Base-by-base conservation (phyloP, 352 stramenopile species). In the Globisporangium paroecandrum region DNA sequence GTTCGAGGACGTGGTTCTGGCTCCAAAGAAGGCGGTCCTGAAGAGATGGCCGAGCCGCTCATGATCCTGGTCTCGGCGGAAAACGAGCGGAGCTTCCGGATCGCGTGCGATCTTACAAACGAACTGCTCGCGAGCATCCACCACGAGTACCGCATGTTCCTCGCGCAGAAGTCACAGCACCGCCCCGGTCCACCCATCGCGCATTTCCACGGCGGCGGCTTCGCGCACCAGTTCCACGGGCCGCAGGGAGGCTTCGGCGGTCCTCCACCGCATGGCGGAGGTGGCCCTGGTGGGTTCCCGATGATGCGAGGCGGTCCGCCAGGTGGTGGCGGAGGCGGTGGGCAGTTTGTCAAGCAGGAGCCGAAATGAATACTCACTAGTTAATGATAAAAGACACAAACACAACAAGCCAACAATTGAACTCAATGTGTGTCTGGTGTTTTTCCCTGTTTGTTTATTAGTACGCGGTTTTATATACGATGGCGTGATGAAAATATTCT, bases 31-130 rank as follows among this genome's bases (percentile, higher is more conserved):
- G 78, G 79, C 64, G 78, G 74, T 0, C 71, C 75, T 0, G 87
- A 95, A 73, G 87, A 95, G 53, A 70, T 72, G 9, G 84, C 86
- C 58, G 89, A 96, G 65, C 89, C 89, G 24, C 70, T 96, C 7
- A 90, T 92, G 81, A 77, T 96, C 29, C 71, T 95, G 20, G 83
- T 96, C 6, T 94, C 89, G 29, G 87, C 89, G 0, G 89, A 95
- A 57, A 96, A 91, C 54, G 89, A 96, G 25, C 87, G 82, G 46
- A 94, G 87, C 64, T 93, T 94, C 67, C 82, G 81, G 29, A 85
- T 93, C 32, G 89, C 89, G 4, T 91, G 83, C 22, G 82, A 89
- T 22, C 73, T 90, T 29, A 84, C 84, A 25, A 75, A 69, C 43
- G 81, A 93, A 55, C 65, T 96, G 57, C 74, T 96, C 27, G 73